Evolutionary conservation across 352 stramenopile species (phyloP).

Genomic region (Pilasporangium apinafurcum): DNA sequence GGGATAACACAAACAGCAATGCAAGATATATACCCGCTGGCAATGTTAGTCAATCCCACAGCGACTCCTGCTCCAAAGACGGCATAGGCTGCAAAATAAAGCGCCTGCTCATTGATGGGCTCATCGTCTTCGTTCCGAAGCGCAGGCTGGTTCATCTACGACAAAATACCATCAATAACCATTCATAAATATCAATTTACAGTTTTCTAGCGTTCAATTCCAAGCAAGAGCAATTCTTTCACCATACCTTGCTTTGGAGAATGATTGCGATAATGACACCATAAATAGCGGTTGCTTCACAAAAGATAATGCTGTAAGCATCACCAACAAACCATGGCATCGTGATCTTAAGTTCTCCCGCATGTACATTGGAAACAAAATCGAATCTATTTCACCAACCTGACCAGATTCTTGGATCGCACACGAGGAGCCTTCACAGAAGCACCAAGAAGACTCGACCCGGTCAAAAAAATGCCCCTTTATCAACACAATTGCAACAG

Average conservation of each 20-base stretch:
- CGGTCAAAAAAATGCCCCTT: conserved; percentile 91
- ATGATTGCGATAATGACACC: conserved; percentile 99
- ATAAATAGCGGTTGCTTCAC: conserved; percentile 99
- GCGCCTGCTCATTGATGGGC: conserved; percentile 61
- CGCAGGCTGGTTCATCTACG: conserved; percentile 69
- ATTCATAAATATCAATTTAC: no score
- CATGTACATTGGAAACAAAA: no score
- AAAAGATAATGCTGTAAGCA: conserved; percentile 99
- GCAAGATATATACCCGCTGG: conserved; percentile 83
- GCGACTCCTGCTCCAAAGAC: conserved; percentile 96
- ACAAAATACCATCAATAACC: no score
- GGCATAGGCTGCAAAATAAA: conserved; percentile 97
- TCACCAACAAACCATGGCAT: no score
- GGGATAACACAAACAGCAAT: neutral
- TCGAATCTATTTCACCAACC: conserved; percentile 11
- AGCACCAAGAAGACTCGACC: conserved; percentile 95
- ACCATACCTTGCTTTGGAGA: conserved; percentile 93
- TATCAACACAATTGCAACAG: neutral
- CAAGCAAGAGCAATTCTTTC: no score
- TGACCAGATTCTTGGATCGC: conserved; percentile 99
- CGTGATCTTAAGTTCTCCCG: no score
- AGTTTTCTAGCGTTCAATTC: no score
- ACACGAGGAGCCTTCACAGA: conserved; percentile 98
- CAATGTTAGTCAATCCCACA: conserved; percentile 99
- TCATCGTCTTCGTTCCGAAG: conserved; percentile 53